Evolutionary conservation across 495 filamentous ascomycete species (phyloP).

Genomic region (Podospora anserina): DNA sequence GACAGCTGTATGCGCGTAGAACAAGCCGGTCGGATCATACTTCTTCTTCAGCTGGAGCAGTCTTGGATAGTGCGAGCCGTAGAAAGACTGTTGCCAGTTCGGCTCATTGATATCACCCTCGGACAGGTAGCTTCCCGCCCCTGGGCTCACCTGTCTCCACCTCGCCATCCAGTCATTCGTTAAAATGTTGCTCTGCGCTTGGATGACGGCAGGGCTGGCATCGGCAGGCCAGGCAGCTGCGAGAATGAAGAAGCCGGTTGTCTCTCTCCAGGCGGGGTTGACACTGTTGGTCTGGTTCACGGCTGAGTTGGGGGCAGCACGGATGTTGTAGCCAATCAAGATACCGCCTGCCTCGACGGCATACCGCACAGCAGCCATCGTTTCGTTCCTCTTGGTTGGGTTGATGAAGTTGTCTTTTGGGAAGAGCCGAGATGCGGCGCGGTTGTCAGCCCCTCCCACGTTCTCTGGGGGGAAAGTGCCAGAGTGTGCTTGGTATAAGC

Average conservation of each 20-base stretch:
- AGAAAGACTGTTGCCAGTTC: slow-evolving; percentile 58
- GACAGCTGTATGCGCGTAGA: slow-evolving; percentile 55
- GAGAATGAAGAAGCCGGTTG: slow-evolving; percentile 47
- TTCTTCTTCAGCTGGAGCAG: slow-evolving; percentile 51
- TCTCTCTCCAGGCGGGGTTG: slow-evolving; percentile 51
- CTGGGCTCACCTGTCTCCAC: slow-evolving; percentile 42
- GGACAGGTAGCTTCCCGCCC: slow-evolving; percentile 45
- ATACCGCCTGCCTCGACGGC: slow-evolving; percentile 43
- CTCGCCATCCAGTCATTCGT: slow-evolving; percentile 49
- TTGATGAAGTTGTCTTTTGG: slow-evolving; percentile 47
- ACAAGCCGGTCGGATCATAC: slow-evolving; percentile 53
- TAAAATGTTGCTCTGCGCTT: slow-evolving; percentile 43
- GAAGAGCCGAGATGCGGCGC: slow-evolving; percentile 50
- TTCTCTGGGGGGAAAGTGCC: slow-evolving; percentile 47
- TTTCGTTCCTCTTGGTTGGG: slow-evolving; percentile 37
- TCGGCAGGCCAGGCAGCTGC: slow-evolving; percentile 39
- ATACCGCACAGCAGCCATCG: slow-evolving; percentile 44
- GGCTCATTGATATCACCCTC: slow-evolving; percentile 57
- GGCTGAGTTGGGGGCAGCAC: slow-evolving; percentile 35
- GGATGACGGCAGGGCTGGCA: slow-evolving; percentile 38
- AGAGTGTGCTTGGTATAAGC: slow-evolving; percentile 48
- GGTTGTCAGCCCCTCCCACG: slow-evolving; percentile 39
- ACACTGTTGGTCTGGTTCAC: slow-evolving; percentile 40
- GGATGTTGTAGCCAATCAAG: slow-evolving; percentile 51
- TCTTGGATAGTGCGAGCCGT: slow-evolving; percentile 50